Base-by-base conservation (phyloP, 495 filamentous ascomycete species). In the Hypomontagnella monticulosa region DNA sequence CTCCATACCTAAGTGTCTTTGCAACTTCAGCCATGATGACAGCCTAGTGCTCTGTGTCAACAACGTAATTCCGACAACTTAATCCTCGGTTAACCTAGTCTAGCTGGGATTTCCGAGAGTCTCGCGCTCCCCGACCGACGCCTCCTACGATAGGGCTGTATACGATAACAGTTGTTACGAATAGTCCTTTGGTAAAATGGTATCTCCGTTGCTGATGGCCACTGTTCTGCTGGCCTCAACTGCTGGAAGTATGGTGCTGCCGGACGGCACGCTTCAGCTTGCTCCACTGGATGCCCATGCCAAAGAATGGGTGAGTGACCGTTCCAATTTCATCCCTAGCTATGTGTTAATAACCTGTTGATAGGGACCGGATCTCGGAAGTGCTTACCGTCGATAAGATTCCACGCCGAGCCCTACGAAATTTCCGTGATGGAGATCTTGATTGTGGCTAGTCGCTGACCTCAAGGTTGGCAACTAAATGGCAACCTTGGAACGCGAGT, bases 221-320 rank as follows among this genome's bases (percentile, higher is more conserved):
- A 44, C 59, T 8, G 44, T 65, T 19, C 40, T 71, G 20, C 40
- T 71, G 14, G 60, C 49, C 12, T 40, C 47, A 38, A 14, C 43
- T 12, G 53, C 47, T 12, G 16, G 37, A 37, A 42, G 54, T 32
- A 52, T 62, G 49, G 48, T 57, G 33, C 49, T 66, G 23, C 62
- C 62, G n/a, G 41, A 59, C 18, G 62, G 62, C 12, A 54, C 23
- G 15, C 48, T 59, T 42, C 48, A 59, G 30, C 55, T 66, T 27
- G 62, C 62, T 27, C 62, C 62, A 1, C 27, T 66, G 10, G 62
- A 66, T 42, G 62, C 62, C n/a, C 62, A 66, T 42, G 62, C 54
- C 42, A 48, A 41, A 15, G 62, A 66, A 48, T 66, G 49, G 47
- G 62, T 63, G 19, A 63, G 61, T 12, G 19, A 4, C 14, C 10